These are phyloP conservation scores for Gliomastix tumulicola DNA, from an alignment of 2,329 filamentous ascomycete genomes.

Conservation along the genomic window DNA sequence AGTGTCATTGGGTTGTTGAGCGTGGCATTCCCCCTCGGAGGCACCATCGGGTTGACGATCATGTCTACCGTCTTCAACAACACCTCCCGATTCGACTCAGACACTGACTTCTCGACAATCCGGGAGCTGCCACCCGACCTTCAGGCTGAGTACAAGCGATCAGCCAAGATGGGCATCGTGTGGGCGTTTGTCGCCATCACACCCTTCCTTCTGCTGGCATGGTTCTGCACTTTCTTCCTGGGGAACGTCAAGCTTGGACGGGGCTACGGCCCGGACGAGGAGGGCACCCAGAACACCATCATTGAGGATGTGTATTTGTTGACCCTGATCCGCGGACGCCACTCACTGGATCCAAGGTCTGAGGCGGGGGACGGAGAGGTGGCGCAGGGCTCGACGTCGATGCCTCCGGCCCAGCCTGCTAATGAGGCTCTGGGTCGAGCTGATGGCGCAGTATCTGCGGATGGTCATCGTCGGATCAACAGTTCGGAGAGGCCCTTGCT, in stretches of 20 bases:
- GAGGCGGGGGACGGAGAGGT: too few species aligned
- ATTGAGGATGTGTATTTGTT: conserved; percentile 20
- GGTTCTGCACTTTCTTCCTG: conserved; percentile 12
- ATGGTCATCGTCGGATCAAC: too few species aligned
- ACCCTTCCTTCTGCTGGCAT: conserved; percentile 44
- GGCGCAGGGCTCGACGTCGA: too few species aligned
- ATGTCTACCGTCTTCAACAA: conserved; percentile 68
- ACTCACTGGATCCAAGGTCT: too few species aligned
- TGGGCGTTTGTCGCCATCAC: conserved; percentile 58
- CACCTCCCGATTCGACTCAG: conserved; percentile 18
- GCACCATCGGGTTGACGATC: conserved; percentile 57
- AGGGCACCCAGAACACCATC: conserved; percentile 15
- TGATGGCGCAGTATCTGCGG: too few species aligned
- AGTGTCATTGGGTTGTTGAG: conserved; percentile 52
- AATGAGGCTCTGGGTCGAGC: too few species aligned
- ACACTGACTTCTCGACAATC: conserved; percentile 14
- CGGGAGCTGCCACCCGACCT: conserved; percentile 7
- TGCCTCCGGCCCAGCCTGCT: too few species aligned
- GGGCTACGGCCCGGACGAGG: conserved; percentile 14
- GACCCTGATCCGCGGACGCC: conserved; percentile 11
- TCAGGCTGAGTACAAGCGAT: conserved; percentile 11
- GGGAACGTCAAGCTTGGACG: conserved; percentile 22
- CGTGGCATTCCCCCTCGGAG: conserved; percentile 55
- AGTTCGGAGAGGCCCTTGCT: too few species aligned
- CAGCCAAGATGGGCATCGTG: conserved; percentile 45